A percentile compares a stretch with the other conserved stretches of the same genome.
phyloP scores from a whole-genome alignment of 148 eudicot genomes.

The Vaccinium myrtillus region DNA sequence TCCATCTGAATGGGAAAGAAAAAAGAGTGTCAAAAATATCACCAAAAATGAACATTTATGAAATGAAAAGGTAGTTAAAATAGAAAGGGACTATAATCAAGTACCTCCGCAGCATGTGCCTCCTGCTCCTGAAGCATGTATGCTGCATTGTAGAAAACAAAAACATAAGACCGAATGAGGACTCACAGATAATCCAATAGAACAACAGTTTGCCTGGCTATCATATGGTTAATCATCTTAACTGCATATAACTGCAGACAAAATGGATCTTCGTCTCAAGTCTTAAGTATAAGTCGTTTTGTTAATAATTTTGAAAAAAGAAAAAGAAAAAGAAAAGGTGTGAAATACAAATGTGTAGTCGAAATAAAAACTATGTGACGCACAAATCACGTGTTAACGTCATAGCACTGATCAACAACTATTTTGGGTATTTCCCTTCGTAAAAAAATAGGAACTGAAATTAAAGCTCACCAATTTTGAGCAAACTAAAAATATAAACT shows the following conservation, averaged over 20 bases:
- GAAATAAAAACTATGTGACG: background rate
- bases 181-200: background rate
- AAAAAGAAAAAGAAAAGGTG: too few relatives aligned
- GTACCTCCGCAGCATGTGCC: slow-evolving; percentile 87
- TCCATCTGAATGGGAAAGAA: slow-evolving; percentile 54
- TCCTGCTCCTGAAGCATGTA: slow-evolving; percentile 93
- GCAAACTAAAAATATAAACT: background rate
- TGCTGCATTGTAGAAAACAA: slow-evolving; percentile 35
- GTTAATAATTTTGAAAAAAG: background rate
- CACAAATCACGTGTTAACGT: background rate
- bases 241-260: background rate
- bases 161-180: background rate
- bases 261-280: background rate
- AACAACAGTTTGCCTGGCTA: background rate
- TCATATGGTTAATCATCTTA: background rate
- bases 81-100: background rate
- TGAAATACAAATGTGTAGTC: background rate
- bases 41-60: slow-evolving; percentile 2
- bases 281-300: background rate
- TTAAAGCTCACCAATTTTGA: background rate
- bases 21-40: background rate
- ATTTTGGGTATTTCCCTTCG: background rate
- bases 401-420: background rate
- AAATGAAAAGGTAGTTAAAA: background rate
- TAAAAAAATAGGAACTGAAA: background rate